Base-by-base conservation (phyloP, 148 eudicot genomes). In the Camellia japonica region DNA sequence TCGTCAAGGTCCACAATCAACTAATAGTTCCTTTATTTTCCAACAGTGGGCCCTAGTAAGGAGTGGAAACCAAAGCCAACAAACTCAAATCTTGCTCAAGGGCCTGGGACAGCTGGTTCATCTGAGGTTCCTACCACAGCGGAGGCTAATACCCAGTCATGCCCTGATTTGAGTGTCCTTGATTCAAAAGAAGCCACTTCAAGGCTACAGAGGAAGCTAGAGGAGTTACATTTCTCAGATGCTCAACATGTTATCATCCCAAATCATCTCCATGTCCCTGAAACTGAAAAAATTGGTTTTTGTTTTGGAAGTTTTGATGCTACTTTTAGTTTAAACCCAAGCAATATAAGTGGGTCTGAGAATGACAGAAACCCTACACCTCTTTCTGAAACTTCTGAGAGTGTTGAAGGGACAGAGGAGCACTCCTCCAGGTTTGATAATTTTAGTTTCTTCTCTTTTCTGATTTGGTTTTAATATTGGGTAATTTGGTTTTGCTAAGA, bases 241-340 rank as follows among this genome's bases (percentile, higher is more conserved):
- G 80, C 77, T 65, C 89, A 86, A 77, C 91, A 92, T 81, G 98
- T 94, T 79, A 89, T 94, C 80, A 89, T 94, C 74, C 98, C 98
- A n/a, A 88, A 87, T 82, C 97, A 94, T 82, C 88, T 94, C 44
- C 97, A 88, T 84, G 92, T 94, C 19, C 97, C 98, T 74, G 97
- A 92, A 74, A 84, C 87, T 84, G 93, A 90, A 74, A 92, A 91
- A 77, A 79, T 92, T 63, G 87, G 92, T 71, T 87, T 94, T 74
- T 87, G 87, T 81, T 94, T 94, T 82, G 98, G 97, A 84, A 94
- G 98, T 84, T 94, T 94, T 85, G 97, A 90, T 84, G 82, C 90
- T 68, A 85, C 83, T 82, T 86, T 91, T 84, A 83, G 85, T 38
- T 69, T 88, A 49, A 74, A 79, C 55, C 61, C 89, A 55, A 77